phyloP scores from a whole-genome alignment of 176 grass and related monocot species.

The Aegilops umbellulata region DNA sequence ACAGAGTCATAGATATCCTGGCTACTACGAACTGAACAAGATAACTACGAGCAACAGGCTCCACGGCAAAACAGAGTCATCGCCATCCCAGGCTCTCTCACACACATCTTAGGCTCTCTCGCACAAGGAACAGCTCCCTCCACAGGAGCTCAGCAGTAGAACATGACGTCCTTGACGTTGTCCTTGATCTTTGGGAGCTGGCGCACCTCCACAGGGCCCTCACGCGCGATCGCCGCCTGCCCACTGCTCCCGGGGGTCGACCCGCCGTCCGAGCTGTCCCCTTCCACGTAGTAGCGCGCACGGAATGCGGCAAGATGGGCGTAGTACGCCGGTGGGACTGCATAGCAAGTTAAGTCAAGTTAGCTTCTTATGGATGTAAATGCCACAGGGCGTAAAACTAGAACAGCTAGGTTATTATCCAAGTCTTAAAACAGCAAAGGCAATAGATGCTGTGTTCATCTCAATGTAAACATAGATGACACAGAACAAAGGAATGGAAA shows the following conservation, averaged over 20 bases:
- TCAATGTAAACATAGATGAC: background rate
- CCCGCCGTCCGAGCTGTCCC: slow-evolving; percentile 49
- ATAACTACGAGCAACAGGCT: background rate
- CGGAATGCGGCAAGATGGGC: slow-evolving; percentile 69
- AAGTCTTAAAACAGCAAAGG: background rate
- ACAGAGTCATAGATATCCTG: slow-evolving; percentile 27
- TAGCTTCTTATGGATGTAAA: background rate
- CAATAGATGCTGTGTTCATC: background rate
- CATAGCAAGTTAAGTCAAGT: background rate
- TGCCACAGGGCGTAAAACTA: background rate
- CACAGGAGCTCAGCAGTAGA: slow-evolving; percentile 57
- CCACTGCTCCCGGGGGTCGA: slow-evolving; percentile 34
- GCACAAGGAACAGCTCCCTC: slow-evolving; percentile 6
- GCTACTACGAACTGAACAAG: slow-evolving; percentile 13
- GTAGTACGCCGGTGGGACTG: slow-evolving; percentile 74
- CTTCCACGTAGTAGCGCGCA: slow-evolving; percentile 61
- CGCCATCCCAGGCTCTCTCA: background rate
- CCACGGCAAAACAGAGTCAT: background rate
- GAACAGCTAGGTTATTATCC: background rate
- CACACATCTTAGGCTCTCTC: background rate
- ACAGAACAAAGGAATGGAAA: background rate
- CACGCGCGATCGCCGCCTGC: slow-evolving; percentile 22
- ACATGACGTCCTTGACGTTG: slow-evolving; percentile 78
- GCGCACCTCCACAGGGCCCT: slow-evolving; percentile 43
- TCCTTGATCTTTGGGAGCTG: slow-evolving; percentile 71